A percentile compares a stretch with the other conserved stretches of the same genome.
These are phyloP conservation scores for Helianthus tuberosus DNA, from an alignment of 129 eudicot species.

Conservation along the genomic window DNA sequence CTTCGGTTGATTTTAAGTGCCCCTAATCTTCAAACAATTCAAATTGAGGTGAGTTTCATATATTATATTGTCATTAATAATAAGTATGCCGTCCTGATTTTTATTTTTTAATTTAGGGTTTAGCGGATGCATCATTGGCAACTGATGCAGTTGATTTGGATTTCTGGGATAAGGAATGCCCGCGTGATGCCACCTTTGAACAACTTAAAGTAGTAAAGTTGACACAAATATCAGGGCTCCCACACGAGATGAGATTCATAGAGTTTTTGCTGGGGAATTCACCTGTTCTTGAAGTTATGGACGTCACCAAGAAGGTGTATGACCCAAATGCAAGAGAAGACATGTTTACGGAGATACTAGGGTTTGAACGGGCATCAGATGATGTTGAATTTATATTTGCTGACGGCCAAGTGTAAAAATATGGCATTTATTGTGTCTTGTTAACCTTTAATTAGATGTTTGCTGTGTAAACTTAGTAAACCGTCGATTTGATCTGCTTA, in stretches of 20 bases:
- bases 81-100: not conserved
- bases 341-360: conserved; percentile 49
- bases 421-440: too few relatives aligned
- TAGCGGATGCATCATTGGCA: conserved; percentile 52
- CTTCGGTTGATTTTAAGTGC: conserved; percentile 74
- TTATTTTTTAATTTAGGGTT: conserved; percentile 43
- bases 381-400: too few relatives aligned
- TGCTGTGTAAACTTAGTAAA: too few relatives aligned
- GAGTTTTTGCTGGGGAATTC: conserved; percentile 69
- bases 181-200: conserved; percentile 46
- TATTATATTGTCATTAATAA: not conserved
- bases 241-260: conserved; percentile 80
- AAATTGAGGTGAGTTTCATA: conserved; percentile 68
- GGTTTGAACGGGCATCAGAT: too few relatives aligned
- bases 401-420: too few relatives aligned
- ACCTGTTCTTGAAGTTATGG: conserved; percentile 65
- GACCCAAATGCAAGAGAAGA: conserved; percentile 52
- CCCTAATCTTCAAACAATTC: conserved; percentile 76
- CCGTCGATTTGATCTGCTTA: too few relatives aligned
- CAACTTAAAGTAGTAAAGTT: conserved; percentile 67
- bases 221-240: conserved; percentile 64
- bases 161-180: conserved; percentile 62
- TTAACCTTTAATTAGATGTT: too few relatives aligned
- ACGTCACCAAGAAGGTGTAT: conserved; percentile 60
- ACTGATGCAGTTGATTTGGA: conserved; percentile 49